Conservation (phyloP, 371 early-diverging fungal species). For the Conidiobolus incongruus region DNA sequence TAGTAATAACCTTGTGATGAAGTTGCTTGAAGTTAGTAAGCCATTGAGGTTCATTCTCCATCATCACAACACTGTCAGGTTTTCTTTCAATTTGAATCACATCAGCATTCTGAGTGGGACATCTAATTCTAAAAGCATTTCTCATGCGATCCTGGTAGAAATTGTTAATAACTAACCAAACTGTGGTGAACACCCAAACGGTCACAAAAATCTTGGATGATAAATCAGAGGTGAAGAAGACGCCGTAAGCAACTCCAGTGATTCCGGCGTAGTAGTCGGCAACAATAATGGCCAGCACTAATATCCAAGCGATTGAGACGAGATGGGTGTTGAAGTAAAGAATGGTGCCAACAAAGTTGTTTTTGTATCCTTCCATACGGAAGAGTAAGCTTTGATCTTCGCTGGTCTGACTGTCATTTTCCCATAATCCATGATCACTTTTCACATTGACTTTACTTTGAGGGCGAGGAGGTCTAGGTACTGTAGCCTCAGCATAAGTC, state of each 20-base stretch:
- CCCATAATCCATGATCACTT: constrained; percentile 8
- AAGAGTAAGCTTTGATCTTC: neutral
- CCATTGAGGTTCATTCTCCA: constrained; percentile 17
- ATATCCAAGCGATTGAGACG: constrained; percentile 31
- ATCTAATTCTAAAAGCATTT: constrained; percentile 37
- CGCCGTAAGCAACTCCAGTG: constrained; percentile 10
- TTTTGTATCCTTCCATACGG: constrained; percentile 35
- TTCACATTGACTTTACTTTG: constrained; percentile 7
- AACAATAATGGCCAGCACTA: constrained; percentile 37
- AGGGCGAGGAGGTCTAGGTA: constrained; percentile 4
- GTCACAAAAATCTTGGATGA: constrained; percentile 34
- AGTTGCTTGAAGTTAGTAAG: constrained; percentile 11
- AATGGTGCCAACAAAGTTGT: constrained; percentile 23
- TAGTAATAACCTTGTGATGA: constrained; percentile 9
- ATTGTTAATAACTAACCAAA: constrained; percentile 32
- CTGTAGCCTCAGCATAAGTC: constrained; percentile 3
- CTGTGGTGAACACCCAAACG: constrained; percentile 37
- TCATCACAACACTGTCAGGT: constrained; percentile 20
- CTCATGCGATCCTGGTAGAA: constrained; percentile 15
- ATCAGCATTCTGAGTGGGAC: constrained; percentile 17
- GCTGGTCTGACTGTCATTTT: too few species aligned
- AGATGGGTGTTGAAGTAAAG: constrained; percentile 22
- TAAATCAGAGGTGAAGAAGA: constrained; percentile 25
- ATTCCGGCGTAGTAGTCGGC: constrained; percentile 41
- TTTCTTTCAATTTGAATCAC: constrained; percentile 35